A percentile compares a stretch with the other conserved stretches of the same genome.
phyloP scores from a whole-genome alignment of 2,329 filamentous ascomycete genomes.

The Elsinoe arachidis region DNA sequence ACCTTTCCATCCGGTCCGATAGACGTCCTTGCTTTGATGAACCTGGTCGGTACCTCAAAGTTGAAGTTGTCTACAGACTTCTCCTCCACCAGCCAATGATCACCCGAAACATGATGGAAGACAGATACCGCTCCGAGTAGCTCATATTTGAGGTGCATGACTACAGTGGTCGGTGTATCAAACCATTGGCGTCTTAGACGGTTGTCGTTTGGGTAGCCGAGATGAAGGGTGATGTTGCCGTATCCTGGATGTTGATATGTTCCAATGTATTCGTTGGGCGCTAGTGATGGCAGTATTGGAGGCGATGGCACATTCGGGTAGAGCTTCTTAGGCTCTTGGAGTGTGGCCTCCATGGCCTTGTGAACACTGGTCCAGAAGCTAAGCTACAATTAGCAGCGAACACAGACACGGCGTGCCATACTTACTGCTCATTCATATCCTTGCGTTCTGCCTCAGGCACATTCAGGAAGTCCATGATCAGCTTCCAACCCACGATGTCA shows the following conservation, averaged over 20 bases:
- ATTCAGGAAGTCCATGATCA: conserved; percentile 15
- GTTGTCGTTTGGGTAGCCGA: conserved; percentile 1
- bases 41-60: not conserved
- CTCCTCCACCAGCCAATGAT: conserved; percentile 16
- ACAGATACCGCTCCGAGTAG: conserved; percentile 7
- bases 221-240: conserved; percentile 10
- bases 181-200: not conserved
- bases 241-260: conserved; percentile 15
- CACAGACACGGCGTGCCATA: not conserved
- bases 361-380: not conserved
- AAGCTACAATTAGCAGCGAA: not conserved
- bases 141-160: conserved; percentile 10
- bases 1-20: conserved; percentile 16
- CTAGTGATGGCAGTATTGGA: conserved; percentile 11
- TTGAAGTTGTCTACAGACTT: not conserved
- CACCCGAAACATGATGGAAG: conserved; percentile 15
- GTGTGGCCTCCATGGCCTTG: not conserved
- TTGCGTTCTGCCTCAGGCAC: conserved; percentile 7
- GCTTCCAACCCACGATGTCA: conserved; percentile 12
- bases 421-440: conserved; percentile 16
- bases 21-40: conserved; percentile 15
- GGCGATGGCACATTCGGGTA: conserved; percentile 10
- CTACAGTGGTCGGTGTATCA: not conserved
- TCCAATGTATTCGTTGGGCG: conserved; percentile 13
- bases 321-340: conserved; percentile 5